phyloP scores from a whole-genome alignment of 345 rosid genomes.

The Moringa oleifera region DNA sequence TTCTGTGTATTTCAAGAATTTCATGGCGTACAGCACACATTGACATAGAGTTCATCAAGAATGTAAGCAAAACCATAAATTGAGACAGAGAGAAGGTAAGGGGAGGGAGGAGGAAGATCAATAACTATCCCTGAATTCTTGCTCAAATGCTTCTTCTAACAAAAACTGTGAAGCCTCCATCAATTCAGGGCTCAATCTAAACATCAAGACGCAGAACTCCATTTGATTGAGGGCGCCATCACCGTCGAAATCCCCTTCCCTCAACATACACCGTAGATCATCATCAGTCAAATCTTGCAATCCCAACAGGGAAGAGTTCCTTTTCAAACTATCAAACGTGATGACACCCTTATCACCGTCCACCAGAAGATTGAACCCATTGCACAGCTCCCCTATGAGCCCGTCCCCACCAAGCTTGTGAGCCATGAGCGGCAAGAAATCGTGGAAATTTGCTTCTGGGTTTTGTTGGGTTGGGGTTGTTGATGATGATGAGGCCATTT shows the following conservation, averaged over 20 bases:
- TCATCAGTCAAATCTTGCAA: conserved; percentile 69
- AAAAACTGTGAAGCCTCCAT: conserved; percentile 69
- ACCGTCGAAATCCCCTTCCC: conserved; percentile 71
- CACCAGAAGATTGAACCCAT: conserved; percentile 69
- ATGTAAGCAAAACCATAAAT: background rate
- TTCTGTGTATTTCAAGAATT: too few species aligned
- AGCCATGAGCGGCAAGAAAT: conserved; percentile 72
- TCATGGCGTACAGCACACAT: background rate
- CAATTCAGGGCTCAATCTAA: conserved; percentile 74
- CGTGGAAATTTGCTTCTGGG: conserved; percentile 39
- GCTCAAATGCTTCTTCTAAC: conserved; percentile 55
- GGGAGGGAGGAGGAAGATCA: background rate
- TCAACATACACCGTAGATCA: conserved; percentile 58
- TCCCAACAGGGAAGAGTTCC: conserved; percentile 56
- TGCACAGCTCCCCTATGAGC: conserved; percentile 66
- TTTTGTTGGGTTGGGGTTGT: conserved; percentile 23
- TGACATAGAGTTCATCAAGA: too few species aligned
- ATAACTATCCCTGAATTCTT: conserved; percentile 31
- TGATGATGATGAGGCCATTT: conserved; percentile 34
- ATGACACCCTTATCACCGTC: conserved; percentile 64
- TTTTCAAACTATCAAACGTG: conserved; percentile 63
- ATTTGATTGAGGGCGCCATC: conserved; percentile 77
- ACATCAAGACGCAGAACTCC: conserved; percentile 96
- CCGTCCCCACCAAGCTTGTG: conserved; percentile 79
- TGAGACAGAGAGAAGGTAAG: background rate